phyloP scores from a whole-genome alignment of 1,139 yeast genomes.

The Diutina rugosa region DNA sequence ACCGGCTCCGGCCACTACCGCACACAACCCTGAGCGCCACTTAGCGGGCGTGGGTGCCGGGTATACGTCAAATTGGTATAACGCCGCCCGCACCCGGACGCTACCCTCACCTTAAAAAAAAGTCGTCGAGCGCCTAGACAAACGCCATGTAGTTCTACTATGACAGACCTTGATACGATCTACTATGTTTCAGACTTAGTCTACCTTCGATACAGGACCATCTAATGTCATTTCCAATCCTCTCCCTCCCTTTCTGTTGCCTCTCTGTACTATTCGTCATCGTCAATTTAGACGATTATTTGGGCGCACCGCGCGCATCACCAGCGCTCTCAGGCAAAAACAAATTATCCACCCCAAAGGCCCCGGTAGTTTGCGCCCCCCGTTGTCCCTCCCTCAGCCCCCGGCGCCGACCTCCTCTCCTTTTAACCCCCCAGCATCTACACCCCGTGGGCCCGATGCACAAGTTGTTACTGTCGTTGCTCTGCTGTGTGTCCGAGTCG shows the following conservation, averaged over 20 bases:
- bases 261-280: background rate
- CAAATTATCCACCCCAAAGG: background rate
- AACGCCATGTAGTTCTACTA: too few relatives aligned
- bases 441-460: background rate
- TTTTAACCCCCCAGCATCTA: background rate
- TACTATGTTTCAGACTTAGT: too few relatives aligned
- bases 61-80: background rate
- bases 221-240: background rate
- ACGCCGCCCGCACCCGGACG: background rate
- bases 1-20: background rate
- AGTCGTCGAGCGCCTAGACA: too few relatives aligned
- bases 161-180: too few relatives aligned
- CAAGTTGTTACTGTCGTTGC: constrained; percentile 13
- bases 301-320: background rate
- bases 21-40: background rate
- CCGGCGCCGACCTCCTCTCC: background rate
- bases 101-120: background rate
- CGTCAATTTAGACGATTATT: background rate
- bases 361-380: background rate
- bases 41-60: background rate
- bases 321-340: background rate
- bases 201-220: too few relatives aligned
- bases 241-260: background rate
- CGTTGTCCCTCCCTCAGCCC: background rate
- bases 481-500: constrained; percentile 28